Evolutionary conservation across 2,329 filamentous ascomycete species (phyloP).

Genomic region (Aspergillus versicolor): DNA sequence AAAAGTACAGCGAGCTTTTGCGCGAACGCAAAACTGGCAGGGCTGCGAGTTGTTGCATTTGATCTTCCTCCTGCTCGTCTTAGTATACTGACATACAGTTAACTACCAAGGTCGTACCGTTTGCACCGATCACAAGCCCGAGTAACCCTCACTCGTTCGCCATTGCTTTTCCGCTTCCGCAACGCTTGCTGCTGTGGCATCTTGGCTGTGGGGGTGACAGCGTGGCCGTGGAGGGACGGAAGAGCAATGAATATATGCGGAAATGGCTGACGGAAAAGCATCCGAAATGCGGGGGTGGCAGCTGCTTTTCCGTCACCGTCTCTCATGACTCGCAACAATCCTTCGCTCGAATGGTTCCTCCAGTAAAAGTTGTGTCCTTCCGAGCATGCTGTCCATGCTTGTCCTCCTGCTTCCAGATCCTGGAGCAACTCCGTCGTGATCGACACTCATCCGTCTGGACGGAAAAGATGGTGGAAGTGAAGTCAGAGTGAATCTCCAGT

Average conservation of each 20-base stretch:
- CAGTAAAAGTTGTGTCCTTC: too few species aligned
- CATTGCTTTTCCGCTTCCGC: background rate
- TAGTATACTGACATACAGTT: background rate
- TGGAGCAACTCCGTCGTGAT: too few species aligned
- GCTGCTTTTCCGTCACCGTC: background rate
- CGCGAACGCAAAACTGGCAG: conserved; percentile 32
- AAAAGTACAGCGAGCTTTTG: conserved; percentile 17
- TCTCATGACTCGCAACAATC: background rate
- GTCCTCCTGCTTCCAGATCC: too few species aligned
- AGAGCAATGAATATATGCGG: background rate
- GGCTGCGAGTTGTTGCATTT: conserved; percentile 57
- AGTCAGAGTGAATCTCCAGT: too few species aligned
- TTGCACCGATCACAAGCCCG: conserved; percentile 40
- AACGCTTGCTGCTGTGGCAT: background rate
- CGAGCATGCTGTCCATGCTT: too few species aligned
- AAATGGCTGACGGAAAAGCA: background rate
- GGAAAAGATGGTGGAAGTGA: background rate
- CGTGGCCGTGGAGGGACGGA: background rate
- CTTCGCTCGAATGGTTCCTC: too few species aligned
- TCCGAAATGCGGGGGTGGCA: background rate
- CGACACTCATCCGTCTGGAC: too few species aligned
- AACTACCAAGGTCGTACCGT: conserved; percentile 12
- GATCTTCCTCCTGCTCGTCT: conserved; percentile 47
- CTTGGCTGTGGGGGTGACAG: too few species aligned
- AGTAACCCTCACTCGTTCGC: conserved; percentile 34